Conservation (phyloP, 2,329 filamentous ascomycete genomes). For the Tolypocladium capitatum region DNA sequence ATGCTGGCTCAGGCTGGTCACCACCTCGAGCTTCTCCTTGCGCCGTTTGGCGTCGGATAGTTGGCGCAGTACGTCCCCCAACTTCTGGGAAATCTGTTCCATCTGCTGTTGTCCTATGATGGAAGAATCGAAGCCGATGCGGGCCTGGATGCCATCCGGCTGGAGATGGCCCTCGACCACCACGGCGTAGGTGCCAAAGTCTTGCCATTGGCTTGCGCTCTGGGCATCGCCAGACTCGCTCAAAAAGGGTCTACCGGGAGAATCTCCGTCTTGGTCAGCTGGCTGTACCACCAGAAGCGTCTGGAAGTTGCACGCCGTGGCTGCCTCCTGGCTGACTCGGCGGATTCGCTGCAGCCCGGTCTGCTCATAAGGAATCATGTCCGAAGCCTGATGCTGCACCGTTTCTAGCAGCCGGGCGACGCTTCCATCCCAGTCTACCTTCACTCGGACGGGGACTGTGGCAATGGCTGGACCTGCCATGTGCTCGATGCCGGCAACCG, state of each 20-base stretch:
- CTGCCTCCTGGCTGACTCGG: constrained; percentile 2
- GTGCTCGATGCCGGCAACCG: constrained; percentile 11
- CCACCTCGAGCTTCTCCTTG: constrained; percentile 1
- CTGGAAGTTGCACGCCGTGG: constrained; percentile 5
- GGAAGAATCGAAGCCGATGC: constrained; percentile 5
- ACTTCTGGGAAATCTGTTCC: constrained; percentile 1
- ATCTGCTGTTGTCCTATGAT: constrained; percentile 3
- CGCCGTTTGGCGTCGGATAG: constrained; percentile 1
- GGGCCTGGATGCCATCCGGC: constrained; percentile 3
- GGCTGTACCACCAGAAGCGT: constrained; percentile 8
- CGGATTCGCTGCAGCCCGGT: constrained; percentile 17
- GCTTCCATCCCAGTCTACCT: constrained; percentile 2
- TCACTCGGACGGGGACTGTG: constrained; percentile 11
- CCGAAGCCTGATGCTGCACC: constrained; percentile 12
- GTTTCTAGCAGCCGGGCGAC: neutral
- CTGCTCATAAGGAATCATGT: constrained; percentile 15
- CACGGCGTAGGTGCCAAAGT: constrained; percentile 7
- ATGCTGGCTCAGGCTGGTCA: constrained; percentile 3
- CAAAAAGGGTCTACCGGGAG: neutral
- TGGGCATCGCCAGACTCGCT: constrained; percentile 1
- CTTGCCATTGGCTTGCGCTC: constrained; percentile 1
- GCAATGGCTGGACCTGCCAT: constrained; percentile 15
- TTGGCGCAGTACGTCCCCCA: constrained; percentile 5
- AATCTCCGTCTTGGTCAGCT: neutral
- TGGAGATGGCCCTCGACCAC: constrained; percentile 6